These are phyloP conservation scores for Ceratocystiopsis brevicomis DNA, from an alignment of 2,329 filamentous ascomycete genomes.

Conservation along the genomic window DNA sequence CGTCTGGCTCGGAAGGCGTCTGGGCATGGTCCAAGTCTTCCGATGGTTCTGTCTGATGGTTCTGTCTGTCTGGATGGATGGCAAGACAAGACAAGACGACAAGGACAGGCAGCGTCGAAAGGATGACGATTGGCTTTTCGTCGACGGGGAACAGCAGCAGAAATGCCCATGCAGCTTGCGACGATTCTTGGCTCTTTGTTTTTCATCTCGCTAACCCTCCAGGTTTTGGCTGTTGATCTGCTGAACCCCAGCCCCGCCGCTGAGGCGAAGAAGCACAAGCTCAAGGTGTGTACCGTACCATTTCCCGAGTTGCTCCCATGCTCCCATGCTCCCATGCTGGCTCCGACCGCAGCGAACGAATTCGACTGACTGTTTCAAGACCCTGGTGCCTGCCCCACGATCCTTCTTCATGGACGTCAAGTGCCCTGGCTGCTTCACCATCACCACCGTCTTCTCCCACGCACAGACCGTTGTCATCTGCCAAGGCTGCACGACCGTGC, in stretches of 20 bases:
- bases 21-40: too few species aligned
- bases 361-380: constrained; percentile 21
- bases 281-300: constrained; percentile 53
- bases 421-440: constrained; percentile 99
- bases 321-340: too few species aligned
- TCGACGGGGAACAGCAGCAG: too few species aligned
- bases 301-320: background rate
- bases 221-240: constrained; percentile 99
- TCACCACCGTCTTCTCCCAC: constrained; percentile 99
- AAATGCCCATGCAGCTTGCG: too few species aligned
- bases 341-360: background rate
- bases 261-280: constrained; percentile 99
- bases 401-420: constrained; percentile 99
- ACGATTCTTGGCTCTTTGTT: constrained; percentile 10
- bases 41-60: too few species aligned
- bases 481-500: constrained; percentile 97
- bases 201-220: constrained; percentile 5
- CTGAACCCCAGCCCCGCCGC: constrained; percentile 95
- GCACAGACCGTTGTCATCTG: constrained; percentile 99
- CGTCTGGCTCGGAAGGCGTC: too few species aligned
- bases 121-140: too few species aligned
- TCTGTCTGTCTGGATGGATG: too few species aligned
- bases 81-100: too few species aligned
- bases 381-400: constrained; percentile 84
- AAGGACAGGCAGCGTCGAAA: too few species aligned